Percentiles rank a stretch among this genome's conserved stretches.
Conservation (phyloP, 2,329 filamentous ascomycete species). For the Stromatinia cepivora region DNA sequence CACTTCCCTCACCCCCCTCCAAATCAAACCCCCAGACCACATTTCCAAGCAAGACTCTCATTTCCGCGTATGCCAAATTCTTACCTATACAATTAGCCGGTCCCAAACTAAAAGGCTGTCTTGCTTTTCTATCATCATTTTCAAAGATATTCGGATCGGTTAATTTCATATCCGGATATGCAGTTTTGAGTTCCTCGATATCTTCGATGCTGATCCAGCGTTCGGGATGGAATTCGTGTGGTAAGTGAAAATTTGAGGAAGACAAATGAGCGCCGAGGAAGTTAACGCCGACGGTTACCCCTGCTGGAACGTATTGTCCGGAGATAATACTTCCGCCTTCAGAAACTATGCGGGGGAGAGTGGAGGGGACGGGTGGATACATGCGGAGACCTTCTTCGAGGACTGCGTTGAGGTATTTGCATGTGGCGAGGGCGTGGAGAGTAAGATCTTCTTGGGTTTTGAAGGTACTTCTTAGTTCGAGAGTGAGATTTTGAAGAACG, state of each 20-base stretch:
- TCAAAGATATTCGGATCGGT: neutral
- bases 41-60: conserved; percentile 16
- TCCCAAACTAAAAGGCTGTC: conserved; percentile 15
- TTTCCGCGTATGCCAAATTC: conserved; percentile 24
- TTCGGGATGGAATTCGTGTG: conserved; percentile 13
- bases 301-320: neutral
- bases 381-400: conserved; percentile 29
- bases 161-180: neutral
- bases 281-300: conserved; percentile 7
- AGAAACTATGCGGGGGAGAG: neutral
- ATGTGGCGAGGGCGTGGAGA: conserved; percentile 24
- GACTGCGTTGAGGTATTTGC: conserved; percentile 24
- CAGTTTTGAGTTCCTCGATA: neutral
- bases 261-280: neutral
- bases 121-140: conserved; percentile 10
- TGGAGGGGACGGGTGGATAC: conserved; percentile 24
- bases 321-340: neutral
- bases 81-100: conserved; percentile 22
- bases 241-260: neutral
- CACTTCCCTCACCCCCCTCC: neutral
- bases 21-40: conserved; percentile 20
- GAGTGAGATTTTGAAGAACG: conserved; percentile 39
- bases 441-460: conserved; percentile 29
- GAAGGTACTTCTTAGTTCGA: conserved; percentile 47
- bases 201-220: conserved; percentile 8